Evolutionary conservation across 768 basidiomycete genomes (phyloP), one percentile per base, ranked within the genome.

Genomic region (Collybia nuda): DNA sequence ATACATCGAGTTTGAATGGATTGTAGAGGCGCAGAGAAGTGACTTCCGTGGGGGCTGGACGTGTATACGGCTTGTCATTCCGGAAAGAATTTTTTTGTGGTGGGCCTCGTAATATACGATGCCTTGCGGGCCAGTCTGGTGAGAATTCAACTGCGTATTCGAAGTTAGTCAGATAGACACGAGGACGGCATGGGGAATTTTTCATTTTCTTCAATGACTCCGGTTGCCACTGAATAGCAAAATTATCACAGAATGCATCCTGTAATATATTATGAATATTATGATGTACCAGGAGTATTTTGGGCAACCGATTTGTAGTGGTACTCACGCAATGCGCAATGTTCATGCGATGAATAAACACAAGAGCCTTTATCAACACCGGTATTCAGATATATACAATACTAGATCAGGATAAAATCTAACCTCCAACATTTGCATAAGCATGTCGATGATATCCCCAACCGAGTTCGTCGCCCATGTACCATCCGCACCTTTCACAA

Each of bases 221-320:
- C 1, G 67, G 67, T 4, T 65, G 59, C 59, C 61, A 67, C 44
- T 70, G 59, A 3, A 68, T 40, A 2, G 68, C 45, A 41, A 66
- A 69, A 47, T 70, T 69, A 44, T 66, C 63, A 9, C 39, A 52
- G 47, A 64, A 66, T 14, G 64, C 62, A 39, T 69, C 64, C 65
- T 69, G 40, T 14, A 36, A 19, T 44, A 2, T 12, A 21, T 2
- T 1, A 47, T 12, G 19, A 49, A 21, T 15, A 12, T 14, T 42
- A 37, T 11, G n/a, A n/a, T n/a, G n/a, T n/a, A n/a, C 8, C 19
- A 18, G n/a, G 9, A 9, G 12, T 11, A 6, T 14, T 32, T 3
- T 3, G 14, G 3, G 2, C 32, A 32, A 32, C 2, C 22, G 28
- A 46, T 19, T 7, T 9, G 36, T 28, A 12, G n/a, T n/a, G n/a